Conservation (phyloP, 1,139 yeast species). For the Yamadazyma diospyri region DNA sequence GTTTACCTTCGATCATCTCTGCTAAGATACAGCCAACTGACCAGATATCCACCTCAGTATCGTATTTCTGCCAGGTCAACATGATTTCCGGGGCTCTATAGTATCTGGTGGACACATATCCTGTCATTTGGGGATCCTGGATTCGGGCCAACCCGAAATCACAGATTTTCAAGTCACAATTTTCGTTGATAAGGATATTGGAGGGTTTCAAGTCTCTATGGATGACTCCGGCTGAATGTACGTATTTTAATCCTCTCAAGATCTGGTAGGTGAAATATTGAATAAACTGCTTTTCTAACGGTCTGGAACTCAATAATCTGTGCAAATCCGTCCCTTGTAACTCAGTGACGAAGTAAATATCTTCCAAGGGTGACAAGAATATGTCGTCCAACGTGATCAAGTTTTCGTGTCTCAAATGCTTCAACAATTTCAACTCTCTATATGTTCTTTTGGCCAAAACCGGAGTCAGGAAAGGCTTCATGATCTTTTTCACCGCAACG, state of each 20-base stretch:
- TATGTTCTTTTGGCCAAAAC: slow-evolving; percentile 95
- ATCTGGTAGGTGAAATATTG: slow-evolving; percentile 96
- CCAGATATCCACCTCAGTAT: slow-evolving; percentile 98
- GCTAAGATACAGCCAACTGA: slow-evolving; percentile 99
- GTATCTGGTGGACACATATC: slow-evolving; percentile 94
- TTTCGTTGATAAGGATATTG: slow-evolving; percentile 87
- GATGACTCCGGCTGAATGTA: slow-evolving; percentile 95
- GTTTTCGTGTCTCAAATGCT: slow-evolving; percentile 93
- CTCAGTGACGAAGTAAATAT: slow-evolving; percentile 95
- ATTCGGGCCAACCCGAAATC: slow-evolving; percentile 96
- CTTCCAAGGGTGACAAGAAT: slow-evolving; percentile 91
- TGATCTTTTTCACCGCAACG: slow-evolving; percentile 95
- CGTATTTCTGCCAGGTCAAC: slow-evolving; percentile 99
- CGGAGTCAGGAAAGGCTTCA: slow-evolving; percentile 95
- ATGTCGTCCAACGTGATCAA: slow-evolving; percentile 91
- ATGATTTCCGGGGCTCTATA: slow-evolving; percentile 98
- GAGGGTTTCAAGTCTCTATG: slow-evolving; percentile 95
- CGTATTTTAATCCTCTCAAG: slow-evolving; percentile 87
- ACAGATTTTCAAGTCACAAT: slow-evolving; percentile 93
- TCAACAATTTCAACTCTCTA: slow-evolving; percentile 87
- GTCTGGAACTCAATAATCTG: slow-evolving; percentile 84
- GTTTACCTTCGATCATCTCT: slow-evolving; percentile 99
- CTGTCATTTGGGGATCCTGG: slow-evolving; percentile 99
- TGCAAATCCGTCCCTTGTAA: slow-evolving; percentile 95
- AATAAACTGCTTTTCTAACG: slow-evolving; percentile 91